Conservation (phyloP, 2,329 filamentous ascomycete species). For the Trichoderma sp. region DNA sequence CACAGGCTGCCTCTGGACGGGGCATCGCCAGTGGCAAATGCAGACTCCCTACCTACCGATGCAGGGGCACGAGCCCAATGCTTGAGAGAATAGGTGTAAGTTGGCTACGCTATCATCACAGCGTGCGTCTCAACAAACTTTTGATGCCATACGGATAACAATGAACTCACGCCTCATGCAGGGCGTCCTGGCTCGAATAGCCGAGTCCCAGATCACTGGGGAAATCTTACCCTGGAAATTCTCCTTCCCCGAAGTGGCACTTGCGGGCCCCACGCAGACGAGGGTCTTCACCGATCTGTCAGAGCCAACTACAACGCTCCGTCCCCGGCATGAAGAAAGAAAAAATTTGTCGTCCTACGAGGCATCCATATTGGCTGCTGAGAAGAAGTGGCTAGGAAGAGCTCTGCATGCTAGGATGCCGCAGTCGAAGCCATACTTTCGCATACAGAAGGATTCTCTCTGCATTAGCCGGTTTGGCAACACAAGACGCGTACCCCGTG, state of each 20-base stretch:
- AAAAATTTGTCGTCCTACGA: background rate
- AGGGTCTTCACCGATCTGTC: slow-evolving; percentile 9
- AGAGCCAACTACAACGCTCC: background rate
- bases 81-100: background rate
- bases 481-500: background rate
- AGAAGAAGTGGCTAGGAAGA: background rate
- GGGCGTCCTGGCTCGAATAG: slow-evolving; percentile 19
- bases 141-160: slow-evolving; percentile 5
- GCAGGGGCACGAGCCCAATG: slow-evolving; percentile 7
- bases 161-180: slow-evolving; percentile 8
- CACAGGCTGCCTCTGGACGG: slow-evolving; percentile 23
- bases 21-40: slow-evolving; percentile 20
- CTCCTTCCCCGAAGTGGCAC: background rate
- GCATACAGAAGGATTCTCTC: background rate
- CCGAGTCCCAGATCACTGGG: slow-evolving; percentile 17
- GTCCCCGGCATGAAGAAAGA: background rate
- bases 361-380: background rate
- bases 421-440: background rate
- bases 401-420: slow-evolving; percentile 3
- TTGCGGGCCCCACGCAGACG: slow-evolving; percentile 20
- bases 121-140: slow-evolving; percentile 16
- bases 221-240: slow-evolving; percentile 19
- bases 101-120: slow-evolving; percentile 1
- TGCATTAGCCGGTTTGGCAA: background rate
- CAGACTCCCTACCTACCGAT: slow-evolving; percentile 20